Base-by-base conservation (phyloP, 2,329 filamentous ascomycete genomes). In the Neonectria hederae region DNA sequence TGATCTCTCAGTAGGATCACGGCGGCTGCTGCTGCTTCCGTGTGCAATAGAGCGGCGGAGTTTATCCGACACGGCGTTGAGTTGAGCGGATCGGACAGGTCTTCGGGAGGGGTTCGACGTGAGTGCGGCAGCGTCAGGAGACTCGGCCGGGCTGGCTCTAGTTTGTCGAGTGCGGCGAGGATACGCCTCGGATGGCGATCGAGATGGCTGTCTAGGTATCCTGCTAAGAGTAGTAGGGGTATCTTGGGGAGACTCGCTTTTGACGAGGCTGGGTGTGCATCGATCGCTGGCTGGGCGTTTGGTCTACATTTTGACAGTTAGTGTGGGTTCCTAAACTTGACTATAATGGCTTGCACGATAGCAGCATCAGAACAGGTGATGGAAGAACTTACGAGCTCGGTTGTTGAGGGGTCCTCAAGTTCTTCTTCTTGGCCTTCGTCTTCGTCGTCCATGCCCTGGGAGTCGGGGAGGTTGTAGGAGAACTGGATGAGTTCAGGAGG, bases 401-500 rank as follows among this genome's bases (percentile, higher is more conserved):
- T 53, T 43, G 28, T 24, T n/a, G 48, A 53, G 13, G 63, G 45
- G 26, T 67, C 66, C n/a, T 70, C 35, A 17, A 38, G 14, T 38
- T 60, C 26, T 59, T 40, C 42, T 63, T 59, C 56, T 24, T 67
- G 65, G n/a, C 73, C 72, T 24, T 68, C 63, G 1, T 72, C 68
- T 22, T 73, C 70, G 0, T 72, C 66, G 30, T 76, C 74, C 3
- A 74, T 71, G 30, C 77, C 76, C 6, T 72, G 66, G 9, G 70
- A 58, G 40, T 63, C 59, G 38, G 92, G 82, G 55, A 86, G 69
- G 35, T 90, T 88, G 72, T 97, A 94, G 43, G 87, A 89, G 75
- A 98, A 91, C 61, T 89, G 89, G 67, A 89, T 88, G 65, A 99
- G 83, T 55, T 92, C 90, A 17, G 89, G 87, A 2, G 96, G 96